These are phyloP conservation scores for Penicillium canariense DNA, from an alignment of 495 filamentous ascomycete genomes.

Conservation along the genomic window DNA sequence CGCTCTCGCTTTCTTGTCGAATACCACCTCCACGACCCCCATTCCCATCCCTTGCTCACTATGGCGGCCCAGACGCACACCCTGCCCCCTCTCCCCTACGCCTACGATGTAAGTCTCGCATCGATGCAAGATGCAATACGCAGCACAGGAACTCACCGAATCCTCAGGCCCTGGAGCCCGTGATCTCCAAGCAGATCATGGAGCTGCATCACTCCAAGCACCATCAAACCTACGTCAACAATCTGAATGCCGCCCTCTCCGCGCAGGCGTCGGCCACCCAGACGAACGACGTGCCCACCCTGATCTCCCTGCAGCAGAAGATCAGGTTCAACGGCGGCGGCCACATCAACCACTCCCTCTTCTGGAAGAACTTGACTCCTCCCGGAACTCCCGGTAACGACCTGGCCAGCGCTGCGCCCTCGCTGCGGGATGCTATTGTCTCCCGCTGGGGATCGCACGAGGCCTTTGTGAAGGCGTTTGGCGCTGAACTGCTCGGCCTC, in stretches of 20 bases:
- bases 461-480: slow-evolving; percentile 66
- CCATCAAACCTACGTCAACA: slow-evolving; percentile 66
- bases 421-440: slow-evolving; percentile 59
- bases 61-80: slow-evolving; percentile 24
- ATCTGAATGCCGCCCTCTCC: slow-evolving; percentile 53
- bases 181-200: slow-evolving; percentile 96
- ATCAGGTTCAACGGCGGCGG: slow-evolving; percentile 96
- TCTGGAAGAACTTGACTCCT: slow-evolving; percentile 88
- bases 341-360: slow-evolving; percentile 89
- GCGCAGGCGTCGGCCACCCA: slow-evolving; percentile 48
- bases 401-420: slow-evolving; percentile 53
- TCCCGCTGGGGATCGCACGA: slow-evolving; percentile 68
- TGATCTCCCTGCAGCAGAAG: slow-evolving; percentile 74
- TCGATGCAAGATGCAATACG: background rate
- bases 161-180: slow-evolving; percentile 76
- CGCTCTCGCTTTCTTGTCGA: background rate
- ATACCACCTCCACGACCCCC: background rate
- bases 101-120: slow-evolving; percentile 36
- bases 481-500: slow-evolving; percentile 69
- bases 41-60: background rate
- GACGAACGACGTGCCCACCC: slow-evolving; percentile 49
- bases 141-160: slow-evolving; percentile 1
- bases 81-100: slow-evolving; percentile 44
- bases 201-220: slow-evolving; percentile 72
- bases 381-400: slow-evolving; percentile 62